phyloP scores from a whole-genome alignment of 768 basidiomycete genomes.

The Goffeauzyma gilvescens region DNA sequence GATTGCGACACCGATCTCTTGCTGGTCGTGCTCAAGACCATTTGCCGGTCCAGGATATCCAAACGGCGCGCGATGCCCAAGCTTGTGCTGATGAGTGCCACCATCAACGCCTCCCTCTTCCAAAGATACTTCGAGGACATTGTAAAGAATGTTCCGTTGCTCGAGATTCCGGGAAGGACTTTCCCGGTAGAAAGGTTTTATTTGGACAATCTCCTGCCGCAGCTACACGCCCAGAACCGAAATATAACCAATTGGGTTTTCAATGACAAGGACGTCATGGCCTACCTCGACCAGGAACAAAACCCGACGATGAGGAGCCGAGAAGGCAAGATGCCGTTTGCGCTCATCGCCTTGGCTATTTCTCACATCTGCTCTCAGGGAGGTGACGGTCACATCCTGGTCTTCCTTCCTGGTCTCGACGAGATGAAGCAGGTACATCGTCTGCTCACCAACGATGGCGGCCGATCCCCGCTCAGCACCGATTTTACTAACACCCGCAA shows the following conservation, averaged over 20 bases:
- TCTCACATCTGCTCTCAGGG: constrained; percentile 40
- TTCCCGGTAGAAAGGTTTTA: constrained; percentile 69
- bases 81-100: constrained; percentile 85
- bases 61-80: constrained; percentile 53
- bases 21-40: constrained; percentile 68
- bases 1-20: constrained; percentile 81
- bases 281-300: constrained; percentile 55
- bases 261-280: constrained; percentile 45
- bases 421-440: constrained; percentile 61
- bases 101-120: constrained; percentile 78
- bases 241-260: background rate
- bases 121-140: constrained; percentile 68
- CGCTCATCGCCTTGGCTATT: constrained; percentile 62
- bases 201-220: constrained; percentile 54
- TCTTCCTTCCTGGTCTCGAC: constrained; percentile 67
- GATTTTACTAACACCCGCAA: constrained; percentile 44
- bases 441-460: constrained; percentile 38
- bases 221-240: constrained; percentile 35
- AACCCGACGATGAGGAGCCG: constrained; percentile 33
- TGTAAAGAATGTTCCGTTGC: constrained; percentile 50
- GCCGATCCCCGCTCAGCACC: constrained; percentile 37
- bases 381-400: no score
- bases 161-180: constrained; percentile 75
- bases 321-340: constrained; percentile 58
- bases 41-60: constrained; percentile 46